Evolutionary conservation across 352 stramenopile species (phyloP).

Genomic region (Globisporangium orthogonon): DNA sequence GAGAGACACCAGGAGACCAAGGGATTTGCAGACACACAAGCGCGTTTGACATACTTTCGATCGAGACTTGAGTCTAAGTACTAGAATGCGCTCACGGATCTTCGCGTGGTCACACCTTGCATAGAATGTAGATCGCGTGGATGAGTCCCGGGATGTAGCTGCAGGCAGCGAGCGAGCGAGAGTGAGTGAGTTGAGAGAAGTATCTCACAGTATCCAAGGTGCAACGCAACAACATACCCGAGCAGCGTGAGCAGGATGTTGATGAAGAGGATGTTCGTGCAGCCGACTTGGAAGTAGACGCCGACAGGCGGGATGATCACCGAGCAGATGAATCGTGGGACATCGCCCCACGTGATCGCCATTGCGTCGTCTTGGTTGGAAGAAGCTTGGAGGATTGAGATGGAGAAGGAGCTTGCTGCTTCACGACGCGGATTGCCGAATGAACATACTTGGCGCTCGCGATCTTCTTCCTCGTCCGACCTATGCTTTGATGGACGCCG

Average conservation of each 20-base stretch:
- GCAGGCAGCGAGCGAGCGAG: not conserved
- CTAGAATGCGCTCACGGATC: too few species aligned
- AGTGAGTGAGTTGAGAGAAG: not conserved
- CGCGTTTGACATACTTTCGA: not conserved
- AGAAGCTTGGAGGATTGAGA: not conserved
- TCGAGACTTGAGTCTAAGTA: not conserved
- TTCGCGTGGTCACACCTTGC: constrained; percentile 36
- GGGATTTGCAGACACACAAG: not conserved
- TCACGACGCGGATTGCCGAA: not conserved
- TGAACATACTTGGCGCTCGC: not conserved
- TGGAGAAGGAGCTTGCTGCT: not conserved
- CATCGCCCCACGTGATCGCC: constrained; percentile 61
- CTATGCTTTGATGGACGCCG: too few species aligned
- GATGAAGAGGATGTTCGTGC: constrained; percentile 37
- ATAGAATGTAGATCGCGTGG: constrained; percentile 68
- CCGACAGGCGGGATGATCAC: constrained; percentile 47
- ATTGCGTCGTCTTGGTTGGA: constrained; percentile 16
- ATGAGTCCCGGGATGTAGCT: constrained; percentile 71
- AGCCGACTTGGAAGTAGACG: constrained; percentile 34
- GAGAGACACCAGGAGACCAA: not conserved
- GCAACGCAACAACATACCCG: not conserved
- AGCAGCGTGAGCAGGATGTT: constrained; percentile 55
- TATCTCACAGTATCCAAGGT: not conserved
- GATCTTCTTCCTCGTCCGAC: too few species aligned
- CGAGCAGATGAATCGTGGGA: constrained; percentile 61